Evolutionary conservation across 2,329 filamentous ascomycete species (phyloP).

Genomic region (Hypoxylon sp.): DNA sequence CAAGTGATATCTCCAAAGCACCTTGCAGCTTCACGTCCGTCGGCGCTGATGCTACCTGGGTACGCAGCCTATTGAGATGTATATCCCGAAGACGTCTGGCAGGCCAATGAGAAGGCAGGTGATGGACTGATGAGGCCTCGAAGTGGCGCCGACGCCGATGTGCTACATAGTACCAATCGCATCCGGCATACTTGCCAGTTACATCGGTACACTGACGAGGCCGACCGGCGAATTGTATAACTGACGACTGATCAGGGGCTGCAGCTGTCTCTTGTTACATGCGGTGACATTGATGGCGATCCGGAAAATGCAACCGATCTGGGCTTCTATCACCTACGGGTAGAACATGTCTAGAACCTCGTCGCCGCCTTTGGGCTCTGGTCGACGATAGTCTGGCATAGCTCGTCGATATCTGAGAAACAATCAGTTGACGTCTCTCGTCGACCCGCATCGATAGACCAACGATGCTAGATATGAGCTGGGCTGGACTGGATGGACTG

Average conservation of each 20-base stretch:
- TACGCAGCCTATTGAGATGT: neutral
- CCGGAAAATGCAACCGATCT: conserved; percentile 23
- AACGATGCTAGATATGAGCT: neutral
- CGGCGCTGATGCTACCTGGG: conserved; percentile 5
- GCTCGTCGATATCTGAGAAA: conserved; percentile 1
- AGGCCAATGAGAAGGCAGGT: conserved; percentile 10
- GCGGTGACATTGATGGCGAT: conserved; percentile 19
- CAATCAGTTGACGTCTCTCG: conserved; percentile 3
- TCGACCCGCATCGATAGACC: neutral
- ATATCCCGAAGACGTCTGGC: neutral
- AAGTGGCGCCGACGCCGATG: neutral
- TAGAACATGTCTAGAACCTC: neutral
- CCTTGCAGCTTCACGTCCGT: conserved; percentile 11
- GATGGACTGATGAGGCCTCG: too few species aligned
- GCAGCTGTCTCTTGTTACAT: conserved; percentile 13
- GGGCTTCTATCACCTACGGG: conserved; percentile 2
- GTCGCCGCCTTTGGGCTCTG: conserved; percentile 1
- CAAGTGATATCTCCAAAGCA: conserved; percentile 9
- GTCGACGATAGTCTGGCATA: conserved; percentile 3
- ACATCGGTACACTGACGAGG: neutral
- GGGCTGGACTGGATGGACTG: neutral
- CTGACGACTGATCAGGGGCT: neutral
- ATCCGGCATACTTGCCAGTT: conserved; percentile 4
- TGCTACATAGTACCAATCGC: conserved; percentile 21
- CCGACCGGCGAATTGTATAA: conserved; percentile 18